A percentile compares a stretch with the other conserved stretches of the same genome.
Evolutionary conservation across 2,329 filamentous ascomycete species (phyloP).

Genomic region (Exophiala aquamarina): DNA sequence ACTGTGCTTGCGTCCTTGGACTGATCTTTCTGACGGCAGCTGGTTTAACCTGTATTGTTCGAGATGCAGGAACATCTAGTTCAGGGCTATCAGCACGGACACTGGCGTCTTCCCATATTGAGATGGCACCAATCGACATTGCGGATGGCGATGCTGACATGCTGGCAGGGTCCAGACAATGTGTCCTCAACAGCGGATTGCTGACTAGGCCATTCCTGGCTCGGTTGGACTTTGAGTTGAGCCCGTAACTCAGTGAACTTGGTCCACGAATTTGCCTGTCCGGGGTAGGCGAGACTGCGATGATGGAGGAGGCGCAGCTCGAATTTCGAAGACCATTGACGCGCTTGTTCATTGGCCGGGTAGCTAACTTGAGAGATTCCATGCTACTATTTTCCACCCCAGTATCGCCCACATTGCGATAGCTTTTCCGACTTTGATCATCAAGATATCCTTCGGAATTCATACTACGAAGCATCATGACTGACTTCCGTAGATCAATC

Average conservation of each 20-base stretch:
- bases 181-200: background rate
- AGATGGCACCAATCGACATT: slow-evolving; percentile 26
- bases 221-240: background rate
- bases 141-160: slow-evolving; percentile 14
- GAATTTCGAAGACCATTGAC: slow-evolving; percentile 12
- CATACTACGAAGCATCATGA: slow-evolving; percentile 30
- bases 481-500: slow-evolving; percentile 36
- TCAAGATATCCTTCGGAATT: slow-evolving; percentile 24
- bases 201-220: background rate
- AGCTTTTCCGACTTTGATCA: slow-evolving; percentile 6
- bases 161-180: background rate
- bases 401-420: background rate
- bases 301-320: slow-evolving; percentile 10
- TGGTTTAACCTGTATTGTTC: background rate
- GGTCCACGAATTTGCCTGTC: slow-evolving; percentile 16
- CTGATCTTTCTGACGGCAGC: no score
- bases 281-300: slow-evolving; percentile 11
- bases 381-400: background rate
- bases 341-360: slow-evolving; percentile 11
- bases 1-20: no score
- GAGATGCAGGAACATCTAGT: background rate
- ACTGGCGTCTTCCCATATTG: slow-evolving; percentile 42
- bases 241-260: slow-evolving; percentile 1
- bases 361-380: background rate
- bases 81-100: slow-evolving; percentile 21